Base-by-base conservation (phyloP, 768 basidiomycete species). In the Russula emetica region DNA sequence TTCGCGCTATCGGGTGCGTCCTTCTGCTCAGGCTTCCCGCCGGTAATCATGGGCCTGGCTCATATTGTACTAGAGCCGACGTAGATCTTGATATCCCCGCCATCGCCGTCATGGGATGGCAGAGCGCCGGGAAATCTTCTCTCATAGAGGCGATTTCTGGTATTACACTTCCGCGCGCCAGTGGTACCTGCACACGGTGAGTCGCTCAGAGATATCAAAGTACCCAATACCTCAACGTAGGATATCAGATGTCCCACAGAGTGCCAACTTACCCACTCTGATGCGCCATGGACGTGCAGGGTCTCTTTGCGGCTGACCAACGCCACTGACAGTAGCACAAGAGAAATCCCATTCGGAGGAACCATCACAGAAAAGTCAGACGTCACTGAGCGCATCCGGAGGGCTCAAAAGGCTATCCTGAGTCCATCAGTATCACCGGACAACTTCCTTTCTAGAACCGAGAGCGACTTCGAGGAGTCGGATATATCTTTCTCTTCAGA, bases 121-220 rank as follows among this genome's bases (percentile, higher is more conserved):
- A 91, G 67, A 87, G 84, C 45, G 87, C 86, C 0, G 89, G 89
- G 0, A 90, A 90, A 68, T 88, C 87, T 0, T 90, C 88, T 0
- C 77, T 90, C 1, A 90, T 91, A 18, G 88, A 91, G 70, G 81
- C 85, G 0, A 89, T 91, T 47, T 87, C 87, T 0, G 86, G 88
- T 0, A 82, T 90, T 11, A 86, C 80, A 0, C 75, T 90, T 0
- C 88, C 89, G 14, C 80, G 87, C 8, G 85, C 85, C 0, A 77
- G 83, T 24, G 89, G 88, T 0, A 90, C 88, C 0, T 90, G 88
- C 64, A 91, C 89, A 0, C 78, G 89, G 89, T 84, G 64, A 53
- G 24, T 47, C 36, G n/a, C 22, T 42, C 30, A 24, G 40, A 40
- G 44, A 24, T 34, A 26, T 42, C 24, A 30, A n/a, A 14, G 22